phyloP scores from a whole-genome alignment of 2,329 filamentous ascomycete species.

The Paraphoma chrysanthemicola region DNA sequence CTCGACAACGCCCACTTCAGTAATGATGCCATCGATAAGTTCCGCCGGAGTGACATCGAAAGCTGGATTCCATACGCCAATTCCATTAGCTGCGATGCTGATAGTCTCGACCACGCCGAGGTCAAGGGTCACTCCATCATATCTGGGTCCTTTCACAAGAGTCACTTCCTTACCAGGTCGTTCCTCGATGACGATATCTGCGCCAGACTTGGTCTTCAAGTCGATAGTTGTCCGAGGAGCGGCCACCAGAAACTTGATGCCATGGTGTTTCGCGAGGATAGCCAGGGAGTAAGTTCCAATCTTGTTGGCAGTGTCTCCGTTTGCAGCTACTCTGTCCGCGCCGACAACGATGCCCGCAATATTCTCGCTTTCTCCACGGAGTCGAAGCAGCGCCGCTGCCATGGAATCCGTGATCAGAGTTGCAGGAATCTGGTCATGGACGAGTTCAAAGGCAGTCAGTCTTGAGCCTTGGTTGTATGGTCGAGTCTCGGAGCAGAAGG shows the following conservation, averaged over 20 bases:
- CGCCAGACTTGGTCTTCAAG: conserved; percentile 76
- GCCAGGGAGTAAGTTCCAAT: conserved; percentile 94
- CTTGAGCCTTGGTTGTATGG: conserved; percentile 98
- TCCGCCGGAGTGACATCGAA: conserved; percentile 93
- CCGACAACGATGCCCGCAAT: conserved; percentile 91
- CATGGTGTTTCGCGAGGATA: conserved; percentile 86
- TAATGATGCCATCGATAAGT: conserved; percentile 92
- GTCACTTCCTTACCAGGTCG: conserved; percentile 82
- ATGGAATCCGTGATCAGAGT: conserved; percentile 96
- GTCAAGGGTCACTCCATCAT: conserved; percentile 69
- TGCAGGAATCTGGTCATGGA: conserved; percentile 88
- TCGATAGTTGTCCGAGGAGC: conserved; percentile 96
- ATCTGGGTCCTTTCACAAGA: conserved; percentile 78
- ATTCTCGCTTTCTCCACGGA: conserved; percentile 65
- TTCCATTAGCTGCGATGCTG: conserved; percentile 77
- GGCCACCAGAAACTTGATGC: conserved; percentile 92
- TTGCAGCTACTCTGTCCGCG: conserved; percentile 92
- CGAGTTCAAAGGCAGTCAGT: conserved; percentile 94
- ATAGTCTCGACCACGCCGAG: conserved; percentile 71
- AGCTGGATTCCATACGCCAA: conserved; percentile 93
- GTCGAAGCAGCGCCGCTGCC: conserved; percentile 83
- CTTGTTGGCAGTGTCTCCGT: conserved; percentile 98
- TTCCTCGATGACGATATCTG: conserved; percentile 89
- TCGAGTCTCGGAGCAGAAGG: conserved; percentile 95
- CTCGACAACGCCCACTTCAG: conserved; percentile 85